Percentiles rank a stretch among this genome's conserved stretches.
phyloP scores from a whole-genome alignment of 371 early-diverging fungal species.

The Rhizomucor miehei region DNA sequence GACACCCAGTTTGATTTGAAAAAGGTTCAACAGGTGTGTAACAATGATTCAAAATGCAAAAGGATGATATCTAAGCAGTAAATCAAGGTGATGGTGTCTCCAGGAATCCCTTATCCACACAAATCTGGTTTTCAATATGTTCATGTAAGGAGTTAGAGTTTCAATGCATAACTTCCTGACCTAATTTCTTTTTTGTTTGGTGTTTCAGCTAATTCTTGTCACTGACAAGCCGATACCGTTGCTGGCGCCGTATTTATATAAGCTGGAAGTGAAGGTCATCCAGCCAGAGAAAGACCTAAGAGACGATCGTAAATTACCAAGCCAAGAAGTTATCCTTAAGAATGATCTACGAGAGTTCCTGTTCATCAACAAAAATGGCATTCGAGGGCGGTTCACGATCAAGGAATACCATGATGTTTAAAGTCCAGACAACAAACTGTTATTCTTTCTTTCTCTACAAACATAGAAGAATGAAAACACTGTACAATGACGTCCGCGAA shows the following conservation, averaged over 20 bases:
- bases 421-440: background rate
- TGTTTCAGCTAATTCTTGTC: slow-evolving; percentile 49
- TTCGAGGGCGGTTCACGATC: slow-evolving; percentile 54
- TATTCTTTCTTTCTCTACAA: too few species aligned
- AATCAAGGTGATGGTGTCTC: slow-evolving; percentile 56
- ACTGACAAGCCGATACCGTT: slow-evolving; percentile 52
- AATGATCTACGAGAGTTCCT: slow-evolving; percentile 66
- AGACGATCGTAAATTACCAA: slow-evolving; percentile 38
- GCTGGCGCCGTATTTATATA: slow-evolving; percentile 61
- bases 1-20: slow-evolving; percentile 51
- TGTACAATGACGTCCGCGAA: too few species aligned
- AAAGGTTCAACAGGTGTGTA: slow-evolving; percentile 46
- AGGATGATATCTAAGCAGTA: too few species aligned
- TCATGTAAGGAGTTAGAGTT: slow-evolving; percentile 38
- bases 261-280: slow-evolving; percentile 44
- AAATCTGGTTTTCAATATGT: slow-evolving; percentile 55
- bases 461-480: too few species aligned
- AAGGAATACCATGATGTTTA: slow-evolving; percentile 60
- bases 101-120: slow-evolving; percentile 51
- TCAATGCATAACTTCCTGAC: too few species aligned
- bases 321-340: slow-evolving; percentile 48
- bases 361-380: slow-evolving; percentile 58
- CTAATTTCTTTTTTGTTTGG: too few species aligned
- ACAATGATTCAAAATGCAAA: too few species aligned
- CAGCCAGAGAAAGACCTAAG: slow-evolving; percentile 40